phyloP scores from a whole-genome alignment of 805 yeast genomes.

The Wickerhamiella hasegawae region DNA sequence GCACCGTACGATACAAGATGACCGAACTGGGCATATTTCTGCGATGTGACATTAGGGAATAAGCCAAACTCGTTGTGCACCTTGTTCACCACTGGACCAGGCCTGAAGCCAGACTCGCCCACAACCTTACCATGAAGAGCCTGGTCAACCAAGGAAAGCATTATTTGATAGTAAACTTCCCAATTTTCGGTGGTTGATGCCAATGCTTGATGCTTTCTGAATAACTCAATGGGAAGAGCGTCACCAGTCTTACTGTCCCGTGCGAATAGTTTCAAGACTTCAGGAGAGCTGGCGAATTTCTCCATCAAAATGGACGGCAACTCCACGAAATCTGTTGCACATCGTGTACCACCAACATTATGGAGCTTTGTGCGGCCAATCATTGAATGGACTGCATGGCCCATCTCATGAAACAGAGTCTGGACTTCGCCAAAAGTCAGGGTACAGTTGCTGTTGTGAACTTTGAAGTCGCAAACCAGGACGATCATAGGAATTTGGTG shows the following conservation, averaged over 20 bases:
- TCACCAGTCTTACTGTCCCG: constrained; percentile 53
- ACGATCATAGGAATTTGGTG: constrained; percentile 84
- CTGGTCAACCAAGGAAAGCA: constrained; percentile 84
- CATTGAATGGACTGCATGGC: constrained; percentile 98
- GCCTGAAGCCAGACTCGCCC: constrained; percentile 28
- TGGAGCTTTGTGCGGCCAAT: constrained; percentile 80
- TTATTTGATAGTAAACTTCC: constrained; percentile 73
- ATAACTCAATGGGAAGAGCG: constrained; percentile 30
- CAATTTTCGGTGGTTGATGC: constrained; percentile 28
- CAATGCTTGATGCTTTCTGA: constrained; percentile 4
- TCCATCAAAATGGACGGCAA: constrained; percentile 95
- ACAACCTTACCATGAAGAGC: constrained; percentile 37
- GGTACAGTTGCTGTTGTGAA: constrained; percentile 31
- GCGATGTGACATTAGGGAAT: constrained; percentile 51
- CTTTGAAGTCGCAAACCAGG: constrained; percentile 63
- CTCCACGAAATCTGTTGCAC: constrained; percentile 93
- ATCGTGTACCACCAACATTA: constrained; percentile 86
- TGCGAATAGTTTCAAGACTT: constrained; percentile 61
- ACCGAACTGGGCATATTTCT: constrained; percentile 91
- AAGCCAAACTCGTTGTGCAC: constrained; percentile 44
- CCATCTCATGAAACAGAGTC: constrained; percentile 95
- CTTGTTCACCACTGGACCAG: constrained; percentile 47
- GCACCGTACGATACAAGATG: constrained; percentile 90
- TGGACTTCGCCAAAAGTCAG: constrained; percentile 69
- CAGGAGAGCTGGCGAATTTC: constrained; percentile 66